Evolutionary conservation across 208 protist species (phyloP), one percentile per base, ranked within the genome.

Genomic region (Entamoeba histolytica): DNA sequence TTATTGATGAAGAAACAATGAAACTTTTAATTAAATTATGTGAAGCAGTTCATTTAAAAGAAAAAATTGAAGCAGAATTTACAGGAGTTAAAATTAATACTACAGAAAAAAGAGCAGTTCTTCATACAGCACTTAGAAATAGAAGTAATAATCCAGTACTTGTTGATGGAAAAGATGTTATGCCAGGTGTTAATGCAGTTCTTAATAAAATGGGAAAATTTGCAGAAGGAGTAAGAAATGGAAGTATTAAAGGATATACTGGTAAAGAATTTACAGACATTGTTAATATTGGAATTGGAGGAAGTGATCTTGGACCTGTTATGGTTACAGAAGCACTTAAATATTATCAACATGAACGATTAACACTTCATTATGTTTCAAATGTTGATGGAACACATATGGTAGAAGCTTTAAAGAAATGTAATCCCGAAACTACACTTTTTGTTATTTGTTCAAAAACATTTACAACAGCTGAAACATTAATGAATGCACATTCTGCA

Each of bases 391-490:
- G 97, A 61, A 99, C 98, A 49, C 97, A 99, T 94, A 95, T 99
- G 28, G 96, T 97, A 8, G 97, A 99, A 94, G 95, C 97, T 5
- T 91, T 97, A 52, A 95, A 96, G 93, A 91, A 95, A 35, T 94
- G 98, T 44, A 95, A 98, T 94, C 92, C 97, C 31, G 97, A 98
- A 93, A 96, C 97, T 55, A 98, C 97, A 3, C 95, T 99, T 44
- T 99, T 99, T 92, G 97, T 99, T 52, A 96, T 99, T 92, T 97
- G 97, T 49, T 98, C 97, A 92, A 99, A 99, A 95, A 99, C 98
- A 5, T 99, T 99, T 94, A 99, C 98, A 14, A 99, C 98, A 6
- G 96, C 96, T 92, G 96, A 98, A 95, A 99, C 98, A 14, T 96
- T 99, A 93, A 98, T 97, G 39, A 99, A 99, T 94, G 98, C 98